Percentiles rank a stretch among this genome's conserved stretches.
phyloP scores from a whole-genome alignment of 305 asterid genomes.

The Fraxinus nigra region DNA sequence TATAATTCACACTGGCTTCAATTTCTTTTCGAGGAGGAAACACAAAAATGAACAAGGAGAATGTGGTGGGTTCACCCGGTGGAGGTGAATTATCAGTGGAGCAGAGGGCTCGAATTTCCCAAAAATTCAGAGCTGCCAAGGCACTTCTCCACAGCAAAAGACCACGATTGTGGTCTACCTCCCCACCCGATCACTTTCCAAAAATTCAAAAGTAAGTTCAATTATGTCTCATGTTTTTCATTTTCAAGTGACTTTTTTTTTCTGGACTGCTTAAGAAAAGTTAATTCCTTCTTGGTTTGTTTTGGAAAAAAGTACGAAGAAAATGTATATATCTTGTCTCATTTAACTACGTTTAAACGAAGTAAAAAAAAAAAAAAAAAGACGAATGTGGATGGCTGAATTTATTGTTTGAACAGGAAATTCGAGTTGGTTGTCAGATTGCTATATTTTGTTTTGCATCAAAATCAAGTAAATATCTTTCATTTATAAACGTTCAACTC shows the following conservation, averaged over 20 bases:
- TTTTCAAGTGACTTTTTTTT: neutral
- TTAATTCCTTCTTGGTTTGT: neutral
- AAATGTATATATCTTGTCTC: neutral
- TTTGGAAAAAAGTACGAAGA: neutral
- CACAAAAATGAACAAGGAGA: slow-evolving; percentile 51
- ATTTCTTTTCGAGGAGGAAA: slow-evolving; percentile 7
- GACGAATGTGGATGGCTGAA: neutral
- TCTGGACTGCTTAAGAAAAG: neutral
- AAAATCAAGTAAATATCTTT: neutral
- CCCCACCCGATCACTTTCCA: slow-evolving; percentile 19
- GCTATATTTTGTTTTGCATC: neutral
- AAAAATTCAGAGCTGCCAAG: slow-evolving; percentile 79
- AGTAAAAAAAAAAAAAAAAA: neutral
- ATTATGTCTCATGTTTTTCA: neutral
- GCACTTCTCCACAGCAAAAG: slow-evolving; percentile 81
- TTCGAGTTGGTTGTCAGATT: neutral
- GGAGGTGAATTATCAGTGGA: slow-evolving; percentile 68
- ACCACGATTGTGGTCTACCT: slow-evolving; percentile 32
- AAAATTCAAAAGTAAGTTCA: slow-evolving; percentile 37
- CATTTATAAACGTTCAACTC: neutral
- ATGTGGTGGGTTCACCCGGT: slow-evolving; percentile 31
- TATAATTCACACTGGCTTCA: neutral
- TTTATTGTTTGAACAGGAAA: neutral
- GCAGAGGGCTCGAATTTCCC: slow-evolving; percentile 80
- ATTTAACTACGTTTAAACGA: neutral